These are phyloP conservation scores for Cutaneotrichosporon spelunceum DNA, from an alignment of 1,284 basidiomycete genomes.

Conservation along the genomic window DNA sequence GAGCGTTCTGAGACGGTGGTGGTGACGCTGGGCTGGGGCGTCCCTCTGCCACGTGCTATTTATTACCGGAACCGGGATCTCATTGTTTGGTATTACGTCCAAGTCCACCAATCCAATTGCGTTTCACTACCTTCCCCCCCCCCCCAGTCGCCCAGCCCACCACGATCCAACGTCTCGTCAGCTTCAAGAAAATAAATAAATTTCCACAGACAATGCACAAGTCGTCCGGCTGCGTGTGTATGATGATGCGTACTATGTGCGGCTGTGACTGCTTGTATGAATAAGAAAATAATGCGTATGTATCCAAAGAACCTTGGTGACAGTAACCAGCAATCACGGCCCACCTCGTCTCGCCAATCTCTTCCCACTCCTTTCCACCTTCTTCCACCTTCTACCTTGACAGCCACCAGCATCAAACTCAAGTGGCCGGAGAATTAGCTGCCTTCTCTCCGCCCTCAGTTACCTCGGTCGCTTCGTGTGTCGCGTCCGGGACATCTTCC, in stretches of 20 bases:
- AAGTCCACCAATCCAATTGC: too few relatives aligned
- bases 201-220: conserved; percentile 7
- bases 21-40: too few relatives aligned
- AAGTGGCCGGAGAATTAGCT: neutral
- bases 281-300: neutral
- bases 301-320: neutral
- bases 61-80: too few relatives aligned
- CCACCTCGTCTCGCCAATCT: neutral
- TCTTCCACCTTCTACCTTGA: neutral
- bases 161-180: neutral
- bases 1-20: too few relatives aligned
- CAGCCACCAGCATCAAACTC: neutral
- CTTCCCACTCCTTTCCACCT: neutral
- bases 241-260: neutral
- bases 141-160: neutral
- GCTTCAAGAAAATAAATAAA: neutral
- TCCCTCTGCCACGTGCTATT: too few relatives aligned
- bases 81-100: too few relatives aligned
- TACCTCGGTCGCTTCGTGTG: neutral
- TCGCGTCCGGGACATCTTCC: conserved; percentile 6
- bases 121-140: too few relatives aligned
- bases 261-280: conserved; percentile 4
- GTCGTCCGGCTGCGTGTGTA: conserved; percentile 3
- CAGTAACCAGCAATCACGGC: neutral
- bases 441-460: neutral